phyloP scores from a whole-genome alignment of 2,329 filamentous ascomycete species.

The Calonectria crousiana region DNA sequence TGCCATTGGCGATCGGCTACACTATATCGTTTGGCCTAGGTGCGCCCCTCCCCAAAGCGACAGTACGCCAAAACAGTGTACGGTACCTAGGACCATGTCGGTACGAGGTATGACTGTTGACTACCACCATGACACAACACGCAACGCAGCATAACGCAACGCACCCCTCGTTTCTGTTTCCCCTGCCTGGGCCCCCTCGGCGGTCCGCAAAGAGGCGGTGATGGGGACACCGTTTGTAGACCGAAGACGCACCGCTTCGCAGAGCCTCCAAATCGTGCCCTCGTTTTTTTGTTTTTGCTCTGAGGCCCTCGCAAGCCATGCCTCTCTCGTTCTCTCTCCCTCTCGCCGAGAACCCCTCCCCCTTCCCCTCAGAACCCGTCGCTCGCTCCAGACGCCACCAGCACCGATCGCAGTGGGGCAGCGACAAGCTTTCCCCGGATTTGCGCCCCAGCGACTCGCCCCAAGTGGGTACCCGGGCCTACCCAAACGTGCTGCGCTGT shows the following conservation, averaged over 20 bases:
- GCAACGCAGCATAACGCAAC: conserved; percentile 20
- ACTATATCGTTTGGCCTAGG: conserved; percentile 1
- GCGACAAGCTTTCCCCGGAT: conserved; percentile 52
- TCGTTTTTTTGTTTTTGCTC: background rate
- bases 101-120: conserved; percentile 1
- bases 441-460: conserved; percentile 40
- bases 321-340: background rate
- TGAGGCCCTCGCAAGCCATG: background rate
- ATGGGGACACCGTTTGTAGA: background rate
- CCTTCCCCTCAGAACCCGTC: conserved; percentile 26
- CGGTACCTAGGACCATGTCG: conserved; percentile 16
- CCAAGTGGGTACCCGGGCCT: conserved; percentile 26
- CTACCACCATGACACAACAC: conserved; percentile 18
- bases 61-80: conserved; percentile 19
- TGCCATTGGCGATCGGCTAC: conserved; percentile 29
- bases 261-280: background rate
- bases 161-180: conserved; percentile 16
- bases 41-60: background rate
- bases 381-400: conserved; percentile 40
- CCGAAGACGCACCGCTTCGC: background rate
- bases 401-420: conserved; percentile 44
- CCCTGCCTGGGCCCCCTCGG: background rate
- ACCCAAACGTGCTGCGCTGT: conserved; percentile 34
- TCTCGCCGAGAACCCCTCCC: conserved; percentile 5
- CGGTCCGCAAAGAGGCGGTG: conserved; percentile 8